Base-by-base conservation (phyloP, 208 protist genomes). In the Trypanosoma grayi region DNA sequence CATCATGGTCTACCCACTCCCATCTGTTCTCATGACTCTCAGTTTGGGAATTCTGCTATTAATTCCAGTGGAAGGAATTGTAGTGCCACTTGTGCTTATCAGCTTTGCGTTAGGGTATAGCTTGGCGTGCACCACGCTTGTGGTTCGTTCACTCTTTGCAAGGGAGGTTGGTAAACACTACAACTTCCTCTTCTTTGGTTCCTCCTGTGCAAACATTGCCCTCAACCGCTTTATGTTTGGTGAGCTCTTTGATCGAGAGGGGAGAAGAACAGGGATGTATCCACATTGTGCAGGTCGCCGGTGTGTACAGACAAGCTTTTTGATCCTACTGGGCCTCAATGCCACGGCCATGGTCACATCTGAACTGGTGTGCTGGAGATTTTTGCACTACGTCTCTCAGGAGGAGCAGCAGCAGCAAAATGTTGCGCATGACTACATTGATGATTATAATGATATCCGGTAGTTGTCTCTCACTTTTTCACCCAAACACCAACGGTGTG, bases 151-250 rank as follows among this genome's bases (percentile, higher is more conserved):
- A 9, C 1, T 88, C 1, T 88, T 79, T 50, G 73, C 77, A 30
- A 75, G 78, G 60, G 77, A 88, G 43, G 73, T 81, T 22, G 82
- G 81, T 41, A 88, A 88, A 73, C 74, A 84, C 66, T 88, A 88
- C 62, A 82, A 71, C 65, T 84, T 89, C 52, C 64, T 85, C 50
- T 83, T 81, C 53, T 56, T 64, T 10, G 73, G 66, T 8, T 82
- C 70, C 40, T 77, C 87, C 44, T 66, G 83, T 56, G 74, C 74
- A 60, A 82, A 71, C 41, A 87, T 92, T 48, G 62, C 58, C 28
- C 60, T 92, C 13, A 92, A 92, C 64, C 79, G 67, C 43, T 83
- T 89, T 64, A 87, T 86, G 79, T 92, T 87, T 43, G 85, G 81
- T 13, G 70, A 40, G 31, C 66, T 89, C 53, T 89, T 73, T 58